These are phyloP conservation scores for Lyophyllum decastes DNA, from an alignment of 768 basidiomycete species.

Conservation along the genomic window DNA sequence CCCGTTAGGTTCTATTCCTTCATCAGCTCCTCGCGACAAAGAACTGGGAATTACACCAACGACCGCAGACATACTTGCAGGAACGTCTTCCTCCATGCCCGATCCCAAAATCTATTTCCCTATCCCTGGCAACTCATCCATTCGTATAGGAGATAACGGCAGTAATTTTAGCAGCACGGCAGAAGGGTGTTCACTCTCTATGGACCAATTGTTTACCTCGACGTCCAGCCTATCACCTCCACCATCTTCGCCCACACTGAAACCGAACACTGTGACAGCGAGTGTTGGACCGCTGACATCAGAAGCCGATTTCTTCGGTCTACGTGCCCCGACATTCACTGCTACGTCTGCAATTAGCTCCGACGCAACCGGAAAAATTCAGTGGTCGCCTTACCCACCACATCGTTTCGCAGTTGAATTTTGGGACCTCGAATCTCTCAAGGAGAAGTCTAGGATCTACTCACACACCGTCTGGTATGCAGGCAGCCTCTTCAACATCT, in stretches of 20 bases:
- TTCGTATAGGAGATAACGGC: slow-evolving; percentile 73
- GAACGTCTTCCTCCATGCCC: slow-evolving; percentile 17
- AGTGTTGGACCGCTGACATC: slow-evolving; percentile 29
- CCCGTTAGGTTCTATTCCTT: slow-evolving; percentile 15
- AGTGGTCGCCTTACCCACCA: slow-evolving; percentile 76
- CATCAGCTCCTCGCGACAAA: slow-evolving; percentile 48
- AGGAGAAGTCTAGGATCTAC: slow-evolving; percentile 83
- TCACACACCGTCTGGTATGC: slow-evolving; percentile 90
- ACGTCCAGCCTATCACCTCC: slow-evolving; percentile 21
- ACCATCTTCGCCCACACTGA: slow-evolving; percentile 24
- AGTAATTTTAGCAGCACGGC: slow-evolving; percentile 40
- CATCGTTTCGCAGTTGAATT: slow-evolving; percentile 89
- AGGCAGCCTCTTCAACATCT: slow-evolving; percentile 86
- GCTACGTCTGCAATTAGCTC: slow-evolving; percentile 41
- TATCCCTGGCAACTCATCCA: slow-evolving; percentile 67
- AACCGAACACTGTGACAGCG: slow-evolving; percentile 24
- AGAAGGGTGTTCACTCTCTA: slow-evolving; percentile 42
- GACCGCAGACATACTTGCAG: slow-evolving; percentile 50
- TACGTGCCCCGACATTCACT: slow-evolving; percentile 46
- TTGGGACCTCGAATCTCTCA: slow-evolving; percentile 79
- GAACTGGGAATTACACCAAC: slow-evolving; percentile 68
- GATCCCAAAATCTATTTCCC: slow-evolving; percentile 54
- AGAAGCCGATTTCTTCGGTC: slow-evolving; percentile 67
- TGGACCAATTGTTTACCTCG: slow-evolving; percentile 70
- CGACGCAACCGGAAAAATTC: slow-evolving; percentile 45